phyloP scores from a whole-genome alignment of 192 early-diverging fungal species.

The Kappamyces sp. region DNA sequence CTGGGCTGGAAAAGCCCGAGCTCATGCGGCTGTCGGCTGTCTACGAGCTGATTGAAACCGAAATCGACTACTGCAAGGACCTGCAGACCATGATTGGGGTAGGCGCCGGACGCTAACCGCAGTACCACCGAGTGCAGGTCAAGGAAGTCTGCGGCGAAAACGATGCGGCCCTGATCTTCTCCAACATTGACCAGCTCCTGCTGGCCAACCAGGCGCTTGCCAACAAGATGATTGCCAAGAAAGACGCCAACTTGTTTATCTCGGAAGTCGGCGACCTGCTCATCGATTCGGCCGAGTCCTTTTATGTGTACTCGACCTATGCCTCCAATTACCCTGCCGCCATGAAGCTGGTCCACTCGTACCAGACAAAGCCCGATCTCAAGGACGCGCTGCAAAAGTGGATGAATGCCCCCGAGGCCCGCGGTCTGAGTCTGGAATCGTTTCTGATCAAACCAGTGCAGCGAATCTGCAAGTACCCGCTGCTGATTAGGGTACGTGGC shows the following conservation, averaged over 20 bases:
- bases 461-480: slow-evolving; percentile 53
- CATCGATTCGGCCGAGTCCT: slow-evolving; percentile 21
- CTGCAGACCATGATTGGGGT: slow-evolving; percentile 48
- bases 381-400: slow-evolving; percentile 34
- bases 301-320: slow-evolving; percentile 43
- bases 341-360: slow-evolving; percentile 41
- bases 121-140: slow-evolving; percentile 42
- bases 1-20: slow-evolving; percentile 41
- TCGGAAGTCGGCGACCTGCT: slow-evolving; percentile 29
- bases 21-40: slow-evolving; percentile 50
- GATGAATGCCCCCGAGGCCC: slow-evolving; percentile 35
- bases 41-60: slow-evolving; percentile 56
- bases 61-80: slow-evolving; percentile 50
- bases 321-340: slow-evolving; percentile 48
- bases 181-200: slow-evolving; percentile 44
- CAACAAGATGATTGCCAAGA: slow-evolving; percentile 27
- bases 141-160: slow-evolving; percentile 32
- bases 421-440: slow-evolving; percentile 51
- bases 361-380: slow-evolving; percentile 26
- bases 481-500: slow-evolving; percentile 22
- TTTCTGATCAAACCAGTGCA: slow-evolving; percentile 59
- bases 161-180: slow-evolving; percentile 41
- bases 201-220: slow-evolving; percentile 44
- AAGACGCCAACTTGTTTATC: slow-evolving; percentile 38
- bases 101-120: slow-evolving; percentile 14